Evolutionary conservation across 164 flowering plant species (phyloP).

Genomic region (Hamamelis virginiana): DNA sequence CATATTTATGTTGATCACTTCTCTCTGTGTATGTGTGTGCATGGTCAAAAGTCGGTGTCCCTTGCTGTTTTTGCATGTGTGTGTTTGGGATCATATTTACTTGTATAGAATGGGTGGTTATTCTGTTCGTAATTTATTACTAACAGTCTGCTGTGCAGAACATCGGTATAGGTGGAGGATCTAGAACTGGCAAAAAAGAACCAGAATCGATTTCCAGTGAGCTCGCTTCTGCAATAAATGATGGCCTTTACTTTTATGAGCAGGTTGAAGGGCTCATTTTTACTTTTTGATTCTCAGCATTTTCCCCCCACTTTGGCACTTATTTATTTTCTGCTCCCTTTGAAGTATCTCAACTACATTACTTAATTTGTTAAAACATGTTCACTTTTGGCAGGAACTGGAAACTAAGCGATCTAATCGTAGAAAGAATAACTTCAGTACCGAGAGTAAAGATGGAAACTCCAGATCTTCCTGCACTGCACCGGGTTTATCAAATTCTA

Average conservation of each 20-base stretch:
- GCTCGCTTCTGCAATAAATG: constrained; percentile 83
- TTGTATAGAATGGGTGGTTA: not conserved
- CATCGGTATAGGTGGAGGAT: constrained; percentile 33
- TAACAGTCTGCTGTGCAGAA: constrained; percentile 47
- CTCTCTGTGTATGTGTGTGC: not conserved
- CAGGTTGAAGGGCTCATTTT: constrained; percentile 49
- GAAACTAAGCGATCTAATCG: constrained; percentile 43
- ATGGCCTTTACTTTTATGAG: constrained; percentile 88
- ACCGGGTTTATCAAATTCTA: constrained; percentile 34
- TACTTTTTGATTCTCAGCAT: not conserved
- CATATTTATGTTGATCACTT: not conserved
- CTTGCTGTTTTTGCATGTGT: not conserved
- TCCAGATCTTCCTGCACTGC: constrained; percentile 29
- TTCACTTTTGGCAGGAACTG: constrained; percentile 52
- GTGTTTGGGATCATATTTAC: not conserved
- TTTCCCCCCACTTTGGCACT: not conserved
- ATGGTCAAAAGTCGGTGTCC: no score
- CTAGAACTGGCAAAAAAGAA: constrained; percentile 33
- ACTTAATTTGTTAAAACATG: not conserved
- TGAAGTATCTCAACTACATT: not conserved
- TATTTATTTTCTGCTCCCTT: not conserved
- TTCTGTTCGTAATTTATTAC: not conserved
- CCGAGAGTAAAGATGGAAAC: constrained; percentile 47
- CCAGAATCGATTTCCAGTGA: constrained; percentile 63
- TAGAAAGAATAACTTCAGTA: constrained; percentile 33